phyloP scores from a whole-genome alignment of 768 basidiomycete genomes.

The Postia placenta region DNA sequence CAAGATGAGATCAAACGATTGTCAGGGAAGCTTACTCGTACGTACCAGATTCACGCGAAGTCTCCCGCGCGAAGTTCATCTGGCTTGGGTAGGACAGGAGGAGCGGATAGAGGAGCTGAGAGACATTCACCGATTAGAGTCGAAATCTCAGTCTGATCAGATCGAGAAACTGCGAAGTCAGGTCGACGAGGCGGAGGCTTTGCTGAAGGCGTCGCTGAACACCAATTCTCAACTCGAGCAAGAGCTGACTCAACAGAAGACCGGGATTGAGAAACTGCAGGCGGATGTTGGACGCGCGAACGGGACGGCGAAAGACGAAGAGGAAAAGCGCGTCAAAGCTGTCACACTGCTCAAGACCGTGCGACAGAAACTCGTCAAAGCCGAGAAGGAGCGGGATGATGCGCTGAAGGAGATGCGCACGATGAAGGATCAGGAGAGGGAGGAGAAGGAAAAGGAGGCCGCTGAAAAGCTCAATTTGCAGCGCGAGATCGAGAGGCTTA shows the following conservation, averaged over 20 bases:
- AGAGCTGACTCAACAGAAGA: conserved; percentile 41
- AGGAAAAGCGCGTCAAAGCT: conserved; percentile 94
- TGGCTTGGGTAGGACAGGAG: conserved; percentile 59
- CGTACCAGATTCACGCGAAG: conserved; percentile 23
- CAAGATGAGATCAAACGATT: conserved; percentile 79
- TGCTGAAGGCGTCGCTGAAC: conserved; percentile 53
- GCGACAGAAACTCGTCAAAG: conserved; percentile 93
- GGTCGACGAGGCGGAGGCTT: conserved; percentile 62
- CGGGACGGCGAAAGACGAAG: conserved; percentile 78
- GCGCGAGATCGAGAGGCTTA: conserved; percentile 56
- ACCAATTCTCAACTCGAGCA: conserved; percentile 44
- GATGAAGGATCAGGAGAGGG: conserved; percentile 47
- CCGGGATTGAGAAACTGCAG: conserved; percentile 53
- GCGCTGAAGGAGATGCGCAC: conserved; percentile 48
- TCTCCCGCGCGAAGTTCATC: too few relatives aligned
- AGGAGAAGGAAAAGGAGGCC: conserved; percentile 48
- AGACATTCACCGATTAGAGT: conserved; percentile 78
- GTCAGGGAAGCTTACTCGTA: conserved; percentile 67
- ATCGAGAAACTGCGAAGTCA: conserved; percentile 67
- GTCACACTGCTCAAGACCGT: conserved; percentile 91
- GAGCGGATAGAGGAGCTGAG: conserved; percentile 78
- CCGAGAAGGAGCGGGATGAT: conserved; percentile 91
- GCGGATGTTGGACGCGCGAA: conserved; percentile 59
- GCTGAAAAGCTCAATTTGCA: conserved; percentile 43
- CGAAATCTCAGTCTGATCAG: conserved; percentile 69